Conservation (phyloP, 352 stramenopile species). For the Pythium biforme region DNA sequence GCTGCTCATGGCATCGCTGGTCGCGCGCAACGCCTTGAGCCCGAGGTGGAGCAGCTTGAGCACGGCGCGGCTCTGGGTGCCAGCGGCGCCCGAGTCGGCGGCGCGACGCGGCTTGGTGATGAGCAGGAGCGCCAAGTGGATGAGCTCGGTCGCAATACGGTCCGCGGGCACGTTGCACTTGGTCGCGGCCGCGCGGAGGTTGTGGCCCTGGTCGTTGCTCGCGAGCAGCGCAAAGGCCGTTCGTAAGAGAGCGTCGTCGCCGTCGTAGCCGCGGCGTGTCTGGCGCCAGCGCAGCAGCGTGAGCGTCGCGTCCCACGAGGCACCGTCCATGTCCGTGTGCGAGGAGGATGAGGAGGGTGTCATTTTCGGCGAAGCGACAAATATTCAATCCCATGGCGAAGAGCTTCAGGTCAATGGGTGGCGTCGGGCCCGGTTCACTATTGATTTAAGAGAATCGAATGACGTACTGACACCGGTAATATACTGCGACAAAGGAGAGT, state of each 20-base stretch:
- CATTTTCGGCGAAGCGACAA: too few species aligned
- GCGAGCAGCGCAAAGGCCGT: slow-evolving; percentile 27
- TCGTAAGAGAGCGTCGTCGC: slow-evolving; percentile 26
- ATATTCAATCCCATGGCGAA: too few species aligned
- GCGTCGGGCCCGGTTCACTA: not conserved
- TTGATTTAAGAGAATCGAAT: not conserved
- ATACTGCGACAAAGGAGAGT: not conserved
- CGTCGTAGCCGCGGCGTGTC: slow-evolving; percentile 52
- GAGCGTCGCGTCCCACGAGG: slow-evolving; percentile 45
- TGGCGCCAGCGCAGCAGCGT: slow-evolving; percentile 68
- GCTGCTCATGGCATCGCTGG: slow-evolving; percentile 28
- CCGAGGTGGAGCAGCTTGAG: slow-evolving; percentile 56
- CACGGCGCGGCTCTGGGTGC: slow-evolving; percentile 36
- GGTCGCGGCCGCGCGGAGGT: slow-evolving; percentile 34
- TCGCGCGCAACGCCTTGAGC: slow-evolving; percentile 40
- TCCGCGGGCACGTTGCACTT: slow-evolving; percentile 62
- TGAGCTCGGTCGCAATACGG: slow-evolving; percentile 51
- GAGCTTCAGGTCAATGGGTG: too few species aligned
- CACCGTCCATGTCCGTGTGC: not conserved
- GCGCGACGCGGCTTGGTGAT: slow-evolving; percentile 53
- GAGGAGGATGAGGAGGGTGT: too few species aligned
- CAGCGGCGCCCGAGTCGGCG: slow-evolving; percentile 7
- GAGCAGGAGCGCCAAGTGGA: slow-evolving; percentile 72
- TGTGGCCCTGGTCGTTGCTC: slow-evolving; percentile 15
- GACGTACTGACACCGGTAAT: not conserved